Conservation (phyloP, 768 basidiomycete genomes). For the Mycena olivaceomarginata region DNA sequence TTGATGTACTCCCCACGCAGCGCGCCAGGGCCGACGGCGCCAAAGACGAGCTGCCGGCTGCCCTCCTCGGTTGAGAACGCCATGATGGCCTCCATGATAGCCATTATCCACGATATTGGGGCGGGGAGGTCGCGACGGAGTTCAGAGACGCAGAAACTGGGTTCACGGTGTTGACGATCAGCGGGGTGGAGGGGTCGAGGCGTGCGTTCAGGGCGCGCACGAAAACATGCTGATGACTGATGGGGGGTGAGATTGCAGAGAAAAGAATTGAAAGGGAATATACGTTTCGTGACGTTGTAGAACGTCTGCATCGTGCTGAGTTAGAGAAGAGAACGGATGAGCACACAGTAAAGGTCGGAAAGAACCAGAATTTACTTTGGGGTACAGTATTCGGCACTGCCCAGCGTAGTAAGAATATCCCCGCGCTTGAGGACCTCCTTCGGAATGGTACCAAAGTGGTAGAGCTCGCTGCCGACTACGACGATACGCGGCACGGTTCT, state of each 20-base stretch:
- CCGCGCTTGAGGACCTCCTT: slow-evolving; percentile 9
- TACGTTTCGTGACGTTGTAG: slow-evolving; percentile 38
- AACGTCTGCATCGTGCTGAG: neutral
- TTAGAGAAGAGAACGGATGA: neutral
- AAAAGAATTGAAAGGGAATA: neutral
- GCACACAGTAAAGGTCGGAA: neutral
- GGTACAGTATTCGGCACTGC: slow-evolving; percentile 42
- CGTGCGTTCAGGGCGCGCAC: slow-evolving; percentile 30
- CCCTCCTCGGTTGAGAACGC: slow-evolving; percentile 48
- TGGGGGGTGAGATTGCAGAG: neutral
- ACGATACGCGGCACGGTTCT: slow-evolving; percentile 39
- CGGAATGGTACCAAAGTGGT: slow-evolving; percentile 37
- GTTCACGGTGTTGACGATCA: slow-evolving; percentile 42
- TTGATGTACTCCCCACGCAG: slow-evolving; percentile 44
- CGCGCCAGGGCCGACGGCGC: slow-evolving; percentile 28
- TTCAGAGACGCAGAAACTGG: slow-evolving; percentile 47
- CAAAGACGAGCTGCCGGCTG: slow-evolving; percentile 44
- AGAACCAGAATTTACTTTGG: slow-evolving; percentile 1
- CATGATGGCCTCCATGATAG: slow-evolving; percentile 25
- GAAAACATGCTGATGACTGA: slow-evolving; percentile 48
- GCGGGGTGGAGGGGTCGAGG: slow-evolving; percentile 25
- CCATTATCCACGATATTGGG: neutral
- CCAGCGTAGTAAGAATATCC: slow-evolving; percentile 43
- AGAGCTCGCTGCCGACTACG: slow-evolving; percentile 51
- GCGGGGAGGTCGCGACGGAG: slow-evolving; percentile 26